These are phyloP conservation scores for Peronospora belbahrii DNA, from an alignment of 352 stramenopile species.

Conservation along the genomic window DNA sequence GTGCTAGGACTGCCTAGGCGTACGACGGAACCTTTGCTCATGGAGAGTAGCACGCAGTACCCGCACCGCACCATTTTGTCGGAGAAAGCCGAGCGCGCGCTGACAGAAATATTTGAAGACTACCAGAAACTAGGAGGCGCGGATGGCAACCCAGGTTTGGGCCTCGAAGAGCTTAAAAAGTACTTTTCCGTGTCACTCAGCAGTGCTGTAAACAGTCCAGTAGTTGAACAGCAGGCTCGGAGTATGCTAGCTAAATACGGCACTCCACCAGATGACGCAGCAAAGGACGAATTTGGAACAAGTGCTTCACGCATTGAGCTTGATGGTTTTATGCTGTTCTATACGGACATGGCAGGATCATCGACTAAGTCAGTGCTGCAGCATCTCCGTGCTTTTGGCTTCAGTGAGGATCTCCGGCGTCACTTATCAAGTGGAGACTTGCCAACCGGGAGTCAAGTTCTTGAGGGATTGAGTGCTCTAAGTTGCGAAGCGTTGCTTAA, in stretches of 20 bases:
- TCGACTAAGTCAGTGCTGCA: slow-evolving; percentile 75
- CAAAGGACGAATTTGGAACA: slow-evolving; percentile 23
- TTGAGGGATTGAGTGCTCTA: slow-evolving; percentile 44
- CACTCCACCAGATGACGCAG: slow-evolving; percentile 7
- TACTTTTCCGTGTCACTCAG: slow-evolving; percentile 70
- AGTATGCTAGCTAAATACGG: slow-evolving; percentile 70
- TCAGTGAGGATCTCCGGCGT: slow-evolving; percentile 72
- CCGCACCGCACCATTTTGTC: slow-evolving; percentile 60
- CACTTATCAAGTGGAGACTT: slow-evolving; percentile 22
- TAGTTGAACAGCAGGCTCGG: slow-evolving; percentile 55
- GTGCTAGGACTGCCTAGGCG: slow-evolving; percentile 70
- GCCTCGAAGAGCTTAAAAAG: slow-evolving; percentile 49
- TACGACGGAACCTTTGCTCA: slow-evolving; percentile 54
- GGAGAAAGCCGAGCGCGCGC: slow-evolving; percentile 59
- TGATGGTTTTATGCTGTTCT: slow-evolving; percentile 75
- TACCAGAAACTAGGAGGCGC: slow-evolving; percentile 32
- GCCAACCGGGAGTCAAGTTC: slow-evolving; percentile 30
- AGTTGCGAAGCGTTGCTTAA: slow-evolving; percentile 60
- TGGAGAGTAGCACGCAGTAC: slow-evolving; percentile 60
- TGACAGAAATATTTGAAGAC: slow-evolving; percentile 74
- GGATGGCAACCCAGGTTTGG: slow-evolving; percentile 27
- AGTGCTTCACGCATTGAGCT: slow-evolving; percentile 43
- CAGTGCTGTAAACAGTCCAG: slow-evolving; percentile 37
- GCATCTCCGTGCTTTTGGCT: slow-evolving; percentile 73
- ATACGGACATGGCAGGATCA: slow-evolving; percentile 65